Evolutionary conservation across 129 eudicot species (phyloP), one percentile per base, ranked within the genome.

Genomic region (Flaveria trinervia): DNA sequence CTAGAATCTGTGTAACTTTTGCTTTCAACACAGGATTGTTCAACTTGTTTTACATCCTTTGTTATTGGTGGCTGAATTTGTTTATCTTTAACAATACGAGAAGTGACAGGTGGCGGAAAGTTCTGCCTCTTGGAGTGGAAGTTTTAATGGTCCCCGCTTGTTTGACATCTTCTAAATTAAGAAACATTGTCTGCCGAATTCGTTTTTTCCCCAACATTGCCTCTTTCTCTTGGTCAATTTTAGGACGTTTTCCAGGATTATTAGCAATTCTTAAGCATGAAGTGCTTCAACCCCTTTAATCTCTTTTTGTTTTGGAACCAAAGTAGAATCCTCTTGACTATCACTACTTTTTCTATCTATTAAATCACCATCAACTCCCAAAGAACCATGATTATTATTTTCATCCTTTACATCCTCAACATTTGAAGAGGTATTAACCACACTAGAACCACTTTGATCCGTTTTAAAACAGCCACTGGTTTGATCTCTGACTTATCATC

Each of bases 131-230:
- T 6, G 99, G 96, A 25, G 90, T 88, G 14, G 97, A 85, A 65
- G 90, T 85, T 84, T 94, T 94, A 60, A 82, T 71, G 51, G 88
- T 56, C 28, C 92, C 97, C 43, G 83, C 98, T 85, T 93, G 96
- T 74, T 90, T 93, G 9, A 89, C 93, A 80, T 91, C 99, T 84
- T 94, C 97, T 70, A 94, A 78, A 80, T 94, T 91, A 69, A 94
- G 90, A 82, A 89, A 94, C 99, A 94, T 88, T 16, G 99, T 94
- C 81, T 91, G 96, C 79, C 99, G 82, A 52, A 83, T 91, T 41
- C 99, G 93, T 74, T 94, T 94, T 80, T 91, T 94, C 23, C 99
- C 99, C 49, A 94, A 83, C 96, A 89, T 89, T 48, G 90, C 97
- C 78, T 94, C 97, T 77, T 94, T 94, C 54, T 94, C 92, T 72